These are phyloP conservation scores for Suaeda aralocaspica DNA, from an alignment of 148 eudicot species.

Conservation along the genomic window DNA sequence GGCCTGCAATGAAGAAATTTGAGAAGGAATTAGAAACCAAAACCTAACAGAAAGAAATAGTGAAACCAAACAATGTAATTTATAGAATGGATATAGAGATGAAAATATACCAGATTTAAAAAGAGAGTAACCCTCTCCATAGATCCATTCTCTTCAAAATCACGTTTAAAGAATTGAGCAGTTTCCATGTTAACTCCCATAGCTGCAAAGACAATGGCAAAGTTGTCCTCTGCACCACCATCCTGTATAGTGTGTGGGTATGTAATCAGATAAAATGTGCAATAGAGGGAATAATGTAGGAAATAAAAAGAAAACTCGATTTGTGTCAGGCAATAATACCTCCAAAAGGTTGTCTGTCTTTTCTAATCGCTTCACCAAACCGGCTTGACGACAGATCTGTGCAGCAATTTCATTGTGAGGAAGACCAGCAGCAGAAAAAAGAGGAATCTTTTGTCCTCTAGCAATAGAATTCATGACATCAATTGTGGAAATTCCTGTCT, in stretches of 20 bases:
- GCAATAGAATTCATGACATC: conserved; percentile 99
- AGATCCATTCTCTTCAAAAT: conserved; percentile 99
- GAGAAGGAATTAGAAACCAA: not conserved
- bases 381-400: conserved; percentile 97
- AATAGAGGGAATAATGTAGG: not conserved
- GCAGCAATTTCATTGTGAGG: conserved; percentile 99
- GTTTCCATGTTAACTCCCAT: conserved; percentile 99
- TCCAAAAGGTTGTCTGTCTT: conserved; percentile 67
- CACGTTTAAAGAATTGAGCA: conserved; percentile 98
- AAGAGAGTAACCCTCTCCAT: conserved; percentile 99
- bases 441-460: conserved; percentile 98
- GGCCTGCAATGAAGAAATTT: conserved; percentile 49
- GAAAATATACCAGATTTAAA: conserved; percentile 63
- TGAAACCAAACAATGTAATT: not conserved
- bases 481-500: conserved; percentile 95
- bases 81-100: too few relatives aligned
- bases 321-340: conserved; percentile 43
- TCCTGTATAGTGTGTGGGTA: conserved; percentile 31
- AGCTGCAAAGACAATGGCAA: conserved; percentile 99
- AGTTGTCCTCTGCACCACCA: conserved; percentile 82
- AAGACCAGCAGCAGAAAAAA: conserved; percentile 99
- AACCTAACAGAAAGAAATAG: conserved; percentile 2
- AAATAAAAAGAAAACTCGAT: not conserved
- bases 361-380: conserved; percentile 94
- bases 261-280: not conserved